These are phyloP conservation scores for Phlyctochytrium bullatum DNA, from an alignment of 192 early-diverging fungal genomes.

Conservation along the genomic window DNA sequence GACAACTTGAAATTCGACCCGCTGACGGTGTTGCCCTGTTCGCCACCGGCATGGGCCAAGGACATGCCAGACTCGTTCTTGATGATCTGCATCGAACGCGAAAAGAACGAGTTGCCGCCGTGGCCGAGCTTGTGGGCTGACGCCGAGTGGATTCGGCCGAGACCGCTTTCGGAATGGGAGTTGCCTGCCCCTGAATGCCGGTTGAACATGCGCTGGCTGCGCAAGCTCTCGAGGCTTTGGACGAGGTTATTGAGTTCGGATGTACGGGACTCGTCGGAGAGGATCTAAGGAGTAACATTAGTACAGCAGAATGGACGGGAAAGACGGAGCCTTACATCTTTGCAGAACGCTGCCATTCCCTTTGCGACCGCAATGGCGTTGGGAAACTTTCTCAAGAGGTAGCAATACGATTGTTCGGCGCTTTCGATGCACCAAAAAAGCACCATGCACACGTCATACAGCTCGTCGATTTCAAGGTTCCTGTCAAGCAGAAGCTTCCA, in stretches of 20 bases:
- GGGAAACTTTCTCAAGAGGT: not conserved
- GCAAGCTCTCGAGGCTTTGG: not conserved
- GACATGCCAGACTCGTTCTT: too few species aligned
- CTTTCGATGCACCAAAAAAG: not conserved
- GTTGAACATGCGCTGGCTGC: not conserved
- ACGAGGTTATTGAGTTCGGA: not conserved
- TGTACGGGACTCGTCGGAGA: not conserved
- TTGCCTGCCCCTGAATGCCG: too few species aligned
- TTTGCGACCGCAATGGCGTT: not conserved
- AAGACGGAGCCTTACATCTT: too few species aligned
- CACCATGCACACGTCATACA: not conserved
- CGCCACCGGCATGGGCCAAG: too few species aligned
- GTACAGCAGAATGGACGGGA: too few species aligned
- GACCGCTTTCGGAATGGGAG: too few species aligned
- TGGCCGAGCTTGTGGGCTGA: too few species aligned
- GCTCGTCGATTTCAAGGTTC: not conserved
- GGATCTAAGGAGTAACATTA: not conserved
- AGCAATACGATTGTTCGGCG: not conserved
- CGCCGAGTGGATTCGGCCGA: too few species aligned
- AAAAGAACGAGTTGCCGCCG: too few species aligned
- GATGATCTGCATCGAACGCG: too few species aligned
- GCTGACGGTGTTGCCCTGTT: too few species aligned
- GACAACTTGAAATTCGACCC: too few species aligned
- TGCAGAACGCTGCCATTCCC: not conserved
- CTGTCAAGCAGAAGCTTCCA: not conserved